Evolutionary conservation across 257 asterid species (phyloP).

Genomic region (Misopates orontium): DNA sequence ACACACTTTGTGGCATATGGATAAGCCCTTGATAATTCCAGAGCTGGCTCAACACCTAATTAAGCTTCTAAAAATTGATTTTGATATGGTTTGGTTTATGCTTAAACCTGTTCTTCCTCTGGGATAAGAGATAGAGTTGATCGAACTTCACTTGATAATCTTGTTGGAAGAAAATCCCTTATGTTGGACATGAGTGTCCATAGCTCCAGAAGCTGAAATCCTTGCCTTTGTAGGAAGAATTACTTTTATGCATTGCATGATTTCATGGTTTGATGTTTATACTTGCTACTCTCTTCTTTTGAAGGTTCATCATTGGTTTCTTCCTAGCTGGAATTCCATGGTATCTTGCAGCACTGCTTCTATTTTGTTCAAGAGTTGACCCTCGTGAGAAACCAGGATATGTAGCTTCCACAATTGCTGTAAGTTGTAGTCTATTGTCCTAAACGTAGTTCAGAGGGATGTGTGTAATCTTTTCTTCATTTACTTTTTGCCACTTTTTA

Average conservation of each 20-base stretch:
- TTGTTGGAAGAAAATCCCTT: too few species aligned
- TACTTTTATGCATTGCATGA: too few species aligned
- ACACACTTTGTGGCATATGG: too few species aligned
- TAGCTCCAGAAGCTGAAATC: too few species aligned
- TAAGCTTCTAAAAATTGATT: constrained; percentile 15
- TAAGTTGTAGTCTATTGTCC: constrained; percentile 43
- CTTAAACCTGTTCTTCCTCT: background rate
- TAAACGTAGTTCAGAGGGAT: background rate
- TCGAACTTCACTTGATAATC: too few species aligned
- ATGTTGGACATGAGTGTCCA: too few species aligned
- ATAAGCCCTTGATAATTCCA: too few species aligned
- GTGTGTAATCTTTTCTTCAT: background rate
- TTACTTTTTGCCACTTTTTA: background rate
- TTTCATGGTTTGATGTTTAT: background rate
- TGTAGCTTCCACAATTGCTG: constrained; percentile 69
- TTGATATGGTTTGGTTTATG: background rate
- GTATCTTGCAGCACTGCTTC: constrained; percentile 66
- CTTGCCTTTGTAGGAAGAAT: too few species aligned
- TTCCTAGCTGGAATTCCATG: constrained; percentile 81
- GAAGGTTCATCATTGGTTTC: constrained; percentile 88
- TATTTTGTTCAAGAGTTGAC: constrained; percentile 65
- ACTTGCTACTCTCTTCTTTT: constrained; percentile 23
- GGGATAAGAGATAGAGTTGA: too few species aligned
- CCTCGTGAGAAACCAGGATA: constrained; percentile 91
- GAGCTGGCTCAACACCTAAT: too few species aligned